Base-by-base conservation (phyloP, 495 filamentous ascomycete species). In the Pseudevernia furfuracea region DNA sequence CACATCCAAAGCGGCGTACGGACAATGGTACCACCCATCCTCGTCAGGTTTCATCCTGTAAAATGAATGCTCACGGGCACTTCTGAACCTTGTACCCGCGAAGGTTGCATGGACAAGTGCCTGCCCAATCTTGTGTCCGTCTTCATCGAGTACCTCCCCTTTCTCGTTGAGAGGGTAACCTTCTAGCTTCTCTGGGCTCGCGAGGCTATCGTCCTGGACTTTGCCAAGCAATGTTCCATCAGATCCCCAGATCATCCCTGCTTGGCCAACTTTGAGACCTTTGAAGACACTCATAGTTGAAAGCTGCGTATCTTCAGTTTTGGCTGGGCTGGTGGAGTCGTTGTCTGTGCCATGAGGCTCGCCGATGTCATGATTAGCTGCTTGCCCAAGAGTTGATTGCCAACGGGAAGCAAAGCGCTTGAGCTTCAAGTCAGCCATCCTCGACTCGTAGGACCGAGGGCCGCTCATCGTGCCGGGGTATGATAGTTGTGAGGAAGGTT, bases 351-450 rank as follows among this genome's bases (percentile, higher is more conserved):
- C 21, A 21, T 17, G 25, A 55, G 52, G 15, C 52, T 34, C 52
- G 30, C 30, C 5, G 28, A 3, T 7, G 25, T 30, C 49, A 32
- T 4, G 49, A 53, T 6, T 10, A 15, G 15, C 49, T 14, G 25
- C 14, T 30, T 34, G 28, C 30, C 15, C 52, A 55, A 3, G 52
- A 32, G 30, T 34, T 55, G 52, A 55, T 34, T 55, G 52, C 15
- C 25, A 17, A 11, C 14, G 52, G 25, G 52, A 55, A 34, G 30
- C 28, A 21, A 55, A 34, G 6, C 28, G 52, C 17, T 55, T 55
- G 52, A 55, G 52, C 28, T 55, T 34, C 15, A 55, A 30, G 52
- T 55, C 52, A 34, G 52, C 52, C 25, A 55, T 55, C 30, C 52
- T 34, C 17, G 52, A 55, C 7, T 55, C 52, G 30, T 55, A 55